Base-by-base conservation (phyloP, 2,329 filamentous ascomycete species). In the Neobulgaria alba region DNA sequence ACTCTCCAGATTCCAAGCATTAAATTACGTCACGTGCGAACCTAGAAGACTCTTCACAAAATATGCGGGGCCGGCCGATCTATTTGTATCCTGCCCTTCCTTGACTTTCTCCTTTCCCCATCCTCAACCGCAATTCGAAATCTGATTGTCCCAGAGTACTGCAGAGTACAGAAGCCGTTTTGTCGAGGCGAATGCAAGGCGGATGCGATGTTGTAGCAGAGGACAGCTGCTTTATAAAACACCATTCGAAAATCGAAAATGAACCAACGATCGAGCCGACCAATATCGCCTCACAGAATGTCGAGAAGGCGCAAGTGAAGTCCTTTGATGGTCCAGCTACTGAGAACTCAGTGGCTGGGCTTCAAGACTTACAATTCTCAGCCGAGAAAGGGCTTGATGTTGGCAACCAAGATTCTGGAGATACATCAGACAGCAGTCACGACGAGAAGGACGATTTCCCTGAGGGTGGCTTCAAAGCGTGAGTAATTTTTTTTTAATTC, bases 381-480 rank as follows among this genome's bases (percentile, higher is more conserved):
- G 12, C 21, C 17, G 49, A 43, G 35, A 51, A 45, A 16, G 46
- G 45, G 1, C n/a, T 49, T 17, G 19, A 39, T 12, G 33, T 33
- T 15, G n/a, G 39, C 21, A 43, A 34, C 14, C 15, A 38, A n/a
- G 46, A 47, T 9, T 46, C 47, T 18, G 49, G 47, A 26, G 32
- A 39, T 7, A 38, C 43, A 9, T 47, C 45, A n/a, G 14, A 49
- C 29, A 38, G 20, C 3, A 35, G 31, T 3, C 33, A 42, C 3
- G 55, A 51, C 10, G 50, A 59, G 3, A 53, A 56, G 26, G 54
- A 57, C 39, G 52, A 58, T 12, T 85, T 82, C 50, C 80, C 81
- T 1, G 80, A 85, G 64, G 80, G 80, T 10, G 81, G 80, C 9
- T 57, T 69, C 10, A 62, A 69, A 55, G 77, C 73, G 42, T 44